Evolutionary conservation across 1,139 yeast genomes (phyloP), one percentile per base, ranked within the genome.

Genomic region (Hansenula anomala): DNA sequence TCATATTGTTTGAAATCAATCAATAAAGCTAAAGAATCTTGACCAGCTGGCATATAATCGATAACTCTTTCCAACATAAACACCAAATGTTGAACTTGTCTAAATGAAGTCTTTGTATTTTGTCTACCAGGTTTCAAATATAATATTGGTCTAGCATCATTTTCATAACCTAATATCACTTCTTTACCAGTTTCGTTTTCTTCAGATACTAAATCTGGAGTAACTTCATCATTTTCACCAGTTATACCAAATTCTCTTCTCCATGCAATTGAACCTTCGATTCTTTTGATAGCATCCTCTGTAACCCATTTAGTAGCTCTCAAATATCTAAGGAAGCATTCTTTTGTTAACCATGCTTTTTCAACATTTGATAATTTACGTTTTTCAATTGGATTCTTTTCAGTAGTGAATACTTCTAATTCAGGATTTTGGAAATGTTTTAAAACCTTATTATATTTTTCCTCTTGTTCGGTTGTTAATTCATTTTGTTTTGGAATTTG

Each of bases 31-130:
- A 90, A 68, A 26, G 92, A 84, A 56, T 89, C 97, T 61, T 90
- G 97, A 9, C 97, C 97, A 1, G 89, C 77, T 3, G 97, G 97
- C 97, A 90, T 90, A 60, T 78, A 82, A 57, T 88, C 94, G 39
- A 90, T 89, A 26, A 84, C 92, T 42, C 90, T 72, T 59, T 92
- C 98, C 48, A 92, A 71, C 88, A 84, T 85, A 65, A 73, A 92
- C 9, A 92, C 97, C 54, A 92, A 69, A 59, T 88, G 96, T 60
- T 92, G 95, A 10, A 92, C 96, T 58, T 92, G 98, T 51, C 85
- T 75, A 41, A 83, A 80, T 2, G 94, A 78, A 5, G 92, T 77
- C 51, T 86, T 78, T 13, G 98, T 92, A 63, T 92, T 92, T 59
- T 92, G 97, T 57, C 94, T 78, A 14, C 97, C 97, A 6, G 95